These are phyloP conservation scores for Hypoxylon sp. DNA, from an alignment of 2,329 filamentous ascomycete genomes.

Conservation along the genomic window DNA sequence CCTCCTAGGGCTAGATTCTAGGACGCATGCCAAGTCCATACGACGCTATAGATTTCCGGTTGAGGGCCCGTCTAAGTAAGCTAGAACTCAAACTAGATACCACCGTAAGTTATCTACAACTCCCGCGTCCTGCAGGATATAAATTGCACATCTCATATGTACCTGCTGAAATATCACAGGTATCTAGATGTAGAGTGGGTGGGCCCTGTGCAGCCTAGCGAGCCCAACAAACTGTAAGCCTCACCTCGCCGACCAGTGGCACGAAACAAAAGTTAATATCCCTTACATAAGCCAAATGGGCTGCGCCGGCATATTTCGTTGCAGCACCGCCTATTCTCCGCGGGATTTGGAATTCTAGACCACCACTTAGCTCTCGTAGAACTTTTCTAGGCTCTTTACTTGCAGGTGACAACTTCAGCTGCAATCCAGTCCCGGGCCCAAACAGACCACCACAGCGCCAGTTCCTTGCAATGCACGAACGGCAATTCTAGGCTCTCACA, in stretches of 20 bases:
- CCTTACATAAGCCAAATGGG: not conserved
- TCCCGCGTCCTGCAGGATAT: not conserved
- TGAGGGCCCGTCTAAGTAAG: not conserved
- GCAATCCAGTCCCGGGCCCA: not conserved
- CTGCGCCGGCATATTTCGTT: not conserved
- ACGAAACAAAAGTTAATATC: too few relatives aligned
- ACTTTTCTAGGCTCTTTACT: constrained; percentile 6
- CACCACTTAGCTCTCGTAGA: constrained; percentile 21
- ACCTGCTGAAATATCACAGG: too few relatives aligned
- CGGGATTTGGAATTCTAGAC: not conserved
- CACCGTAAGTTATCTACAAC: not conserved
- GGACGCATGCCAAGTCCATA: not conserved
- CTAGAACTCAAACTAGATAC: not conserved
- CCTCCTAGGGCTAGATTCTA: not conserved
- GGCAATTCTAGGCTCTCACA: not conserved
- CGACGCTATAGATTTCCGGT: not conserved
- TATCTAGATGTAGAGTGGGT: too few relatives aligned
- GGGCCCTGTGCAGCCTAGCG: not conserved
- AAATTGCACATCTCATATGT: not conserved
- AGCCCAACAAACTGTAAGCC: not conserved
- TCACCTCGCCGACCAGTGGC: not conserved
- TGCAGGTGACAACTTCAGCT: not conserved
- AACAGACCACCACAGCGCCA: not conserved
- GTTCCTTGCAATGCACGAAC: constrained; percentile 6
- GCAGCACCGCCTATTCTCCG: not conserved